Percentiles rank a stretch among this genome's conserved stretches.
Conservation (phyloP, 2,329 filamentous ascomycete genomes). For the Stromatinia cepivora region DNA sequence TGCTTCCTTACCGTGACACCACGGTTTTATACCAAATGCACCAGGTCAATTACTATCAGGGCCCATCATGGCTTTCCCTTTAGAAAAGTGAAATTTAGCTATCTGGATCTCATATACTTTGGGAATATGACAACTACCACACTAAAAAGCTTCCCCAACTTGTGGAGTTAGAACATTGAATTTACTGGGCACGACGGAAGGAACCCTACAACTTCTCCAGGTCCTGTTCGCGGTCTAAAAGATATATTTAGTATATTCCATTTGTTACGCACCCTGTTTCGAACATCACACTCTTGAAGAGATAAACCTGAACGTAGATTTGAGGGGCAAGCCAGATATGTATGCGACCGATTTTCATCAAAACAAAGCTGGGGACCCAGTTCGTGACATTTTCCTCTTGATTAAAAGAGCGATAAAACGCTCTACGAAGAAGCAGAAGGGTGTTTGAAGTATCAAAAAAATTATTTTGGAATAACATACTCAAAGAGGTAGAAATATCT, state of each 20-base stretch:
- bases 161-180: not conserved
- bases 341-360: no score
- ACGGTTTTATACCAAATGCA: not conserved
- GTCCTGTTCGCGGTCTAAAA: not conserved
- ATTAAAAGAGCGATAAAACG: not conserved
- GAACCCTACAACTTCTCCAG: not conserved
- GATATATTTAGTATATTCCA: not conserved
- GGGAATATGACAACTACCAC: not conserved
- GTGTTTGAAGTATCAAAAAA: not conserved
- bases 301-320: not conserved
- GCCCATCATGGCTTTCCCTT: not conserved
- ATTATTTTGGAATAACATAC: not conserved
- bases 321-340: not conserved
- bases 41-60: not conserved
- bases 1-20: not conserved
- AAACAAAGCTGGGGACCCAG: not conserved
- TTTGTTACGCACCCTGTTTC: not conserved
- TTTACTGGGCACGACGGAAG: not conserved
- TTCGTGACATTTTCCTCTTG: not conserved
- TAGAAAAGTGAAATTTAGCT: not conserved
- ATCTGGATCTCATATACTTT: not conserved
- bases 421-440: not conserved
- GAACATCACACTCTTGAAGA: not conserved
- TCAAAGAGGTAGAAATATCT: not conserved
- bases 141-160: not conserved